Percentiles rank a stretch among this genome's conserved stretches.
Evolutionary conservation across 78 protist genomes (phyloP).

Genomic region (Dictyostelium brefeldianum): DNA sequence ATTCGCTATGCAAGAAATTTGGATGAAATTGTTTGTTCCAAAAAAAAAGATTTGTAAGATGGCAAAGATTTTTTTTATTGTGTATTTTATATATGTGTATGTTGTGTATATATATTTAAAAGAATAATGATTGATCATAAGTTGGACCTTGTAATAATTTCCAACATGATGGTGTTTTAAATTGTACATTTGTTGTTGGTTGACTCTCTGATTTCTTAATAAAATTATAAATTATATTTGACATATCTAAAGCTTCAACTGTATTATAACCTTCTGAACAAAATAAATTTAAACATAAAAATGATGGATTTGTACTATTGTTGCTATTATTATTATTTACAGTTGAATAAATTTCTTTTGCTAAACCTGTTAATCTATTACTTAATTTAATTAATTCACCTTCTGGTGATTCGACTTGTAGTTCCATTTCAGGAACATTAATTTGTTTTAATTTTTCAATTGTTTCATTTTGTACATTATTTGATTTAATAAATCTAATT

Average conservation of each 20-base stretch:
- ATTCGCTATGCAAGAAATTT: background rate
- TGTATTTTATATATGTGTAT: background rate
- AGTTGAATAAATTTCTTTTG: conserved; percentile 3
- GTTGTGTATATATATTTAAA: background rate
- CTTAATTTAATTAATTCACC: conserved; percentile 30
- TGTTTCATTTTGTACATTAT: background rate
- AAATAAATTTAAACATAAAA: conserved; percentile 39
- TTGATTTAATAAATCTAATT: conserved; percentile 47
- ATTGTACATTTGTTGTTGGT: background rate
- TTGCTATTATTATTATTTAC: background rate
- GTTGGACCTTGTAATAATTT: conserved; percentile 50
- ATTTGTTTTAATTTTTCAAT: background rate
- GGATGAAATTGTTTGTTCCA: background rate
- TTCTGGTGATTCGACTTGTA: background rate
- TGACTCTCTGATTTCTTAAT: background rate
- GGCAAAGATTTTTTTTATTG: background rate
- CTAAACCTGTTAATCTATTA: conserved; percentile 69
- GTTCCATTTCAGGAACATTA: conserved; percentile 37
- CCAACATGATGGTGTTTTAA: conserved; percentile 57
- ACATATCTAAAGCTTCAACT: conserved; percentile 45
- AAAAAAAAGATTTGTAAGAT: too few species aligned
- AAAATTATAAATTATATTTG: background rate
- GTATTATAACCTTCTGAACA: conserved; percentile 81
- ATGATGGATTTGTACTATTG: background rate
- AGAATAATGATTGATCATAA: conserved; percentile 48